These are phyloP conservation scores for Phaeoacremonium minimum DNA, from an alignment of 2,329 filamentous ascomycete genomes.

Conservation along the genomic window DNA sequence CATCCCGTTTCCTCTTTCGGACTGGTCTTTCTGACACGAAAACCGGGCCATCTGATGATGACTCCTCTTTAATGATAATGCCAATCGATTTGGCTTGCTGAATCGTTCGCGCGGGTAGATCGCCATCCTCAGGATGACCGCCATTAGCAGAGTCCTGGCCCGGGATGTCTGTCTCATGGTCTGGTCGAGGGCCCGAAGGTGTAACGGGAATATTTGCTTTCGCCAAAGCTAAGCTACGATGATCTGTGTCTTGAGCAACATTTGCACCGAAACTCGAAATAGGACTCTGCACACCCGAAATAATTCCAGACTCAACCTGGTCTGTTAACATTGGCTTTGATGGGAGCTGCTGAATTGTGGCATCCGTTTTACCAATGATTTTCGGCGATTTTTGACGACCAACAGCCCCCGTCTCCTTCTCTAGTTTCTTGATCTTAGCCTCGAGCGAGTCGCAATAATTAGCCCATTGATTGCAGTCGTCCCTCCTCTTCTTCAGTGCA, in stretches of 20 bases:
- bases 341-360: background rate
- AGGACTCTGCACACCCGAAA: background rate
- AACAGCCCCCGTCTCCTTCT: slow-evolving; percentile 23
- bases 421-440: slow-evolving; percentile 35
- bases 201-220: background rate
- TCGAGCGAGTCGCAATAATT: slow-evolving; percentile 37
- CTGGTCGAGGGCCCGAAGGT: background rate
- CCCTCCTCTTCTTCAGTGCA: slow-evolving; percentile 32
- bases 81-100: background rate
- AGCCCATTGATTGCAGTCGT: slow-evolving; percentile 39
- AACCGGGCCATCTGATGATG: slow-evolving; percentile 47
- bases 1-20: slow-evolving; percentile 40
- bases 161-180: background rate
- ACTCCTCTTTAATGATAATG: slow-evolving; percentile 41
- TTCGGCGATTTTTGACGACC: background rate
- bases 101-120: slow-evolving; percentile 23
- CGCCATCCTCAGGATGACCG: slow-evolving; percentile 3
- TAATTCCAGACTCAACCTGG: background rate
- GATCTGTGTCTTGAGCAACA: too few relatives aligned
- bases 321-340: too few relatives aligned
- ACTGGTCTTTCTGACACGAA: slow-evolving; percentile 46
- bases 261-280: background rate
- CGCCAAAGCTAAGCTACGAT: too few relatives aligned
- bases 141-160: background rate
- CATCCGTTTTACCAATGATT: background rate